Conservation (phyloP, 1,139 yeast species). For the Candida glucosophila region DNA sequence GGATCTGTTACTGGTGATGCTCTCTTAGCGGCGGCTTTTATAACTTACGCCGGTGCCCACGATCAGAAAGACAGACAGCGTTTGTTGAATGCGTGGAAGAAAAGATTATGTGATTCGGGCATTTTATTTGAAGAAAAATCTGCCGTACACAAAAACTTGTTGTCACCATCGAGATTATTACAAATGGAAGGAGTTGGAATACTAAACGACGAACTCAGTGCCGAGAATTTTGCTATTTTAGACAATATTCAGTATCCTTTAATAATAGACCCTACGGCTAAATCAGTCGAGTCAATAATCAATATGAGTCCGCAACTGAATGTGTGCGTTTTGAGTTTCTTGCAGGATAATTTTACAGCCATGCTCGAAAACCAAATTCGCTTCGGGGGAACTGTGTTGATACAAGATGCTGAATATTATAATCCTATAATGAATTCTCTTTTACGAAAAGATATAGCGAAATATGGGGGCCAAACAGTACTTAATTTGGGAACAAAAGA, state of each 20-base stretch:
- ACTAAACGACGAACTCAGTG: conserved; percentile 47
- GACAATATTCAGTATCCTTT: conserved; percentile 37
- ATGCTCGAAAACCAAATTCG: conserved; percentile 73
- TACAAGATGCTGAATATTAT: conserved; percentile 71
- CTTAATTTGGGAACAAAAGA: conserved; percentile 54
- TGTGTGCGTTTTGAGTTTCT: conserved; percentile 56
- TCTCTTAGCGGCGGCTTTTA: conserved; percentile 51
- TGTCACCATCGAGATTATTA: conserved; percentile 30
- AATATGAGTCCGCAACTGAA: conserved; percentile 23
- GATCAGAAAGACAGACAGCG: conserved; percentile 44
- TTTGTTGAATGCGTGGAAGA: conserved; percentile 34
- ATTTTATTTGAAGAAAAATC: conserved; percentile 35
- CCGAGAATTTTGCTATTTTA: conserved; percentile 58
- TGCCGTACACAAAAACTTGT: conserved; percentile 26
- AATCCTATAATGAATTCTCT: conserved; percentile 68
- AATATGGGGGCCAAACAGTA: conserved; percentile 64
- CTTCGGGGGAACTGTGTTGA: conserved; percentile 70
- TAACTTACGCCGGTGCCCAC: conserved; percentile 53
- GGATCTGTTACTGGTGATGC: conserved; percentile 56
- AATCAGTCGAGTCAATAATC: conserved; percentile 33
- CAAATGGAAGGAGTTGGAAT: conserved; percentile 44
- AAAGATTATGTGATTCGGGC: conserved; percentile 23
- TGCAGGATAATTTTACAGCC: conserved; percentile 59
- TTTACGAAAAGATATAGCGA: conserved; percentile 50
- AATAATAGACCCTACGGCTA: conserved; percentile 67